Evolutionary conservation across 2,329 filamentous ascomycete genomes (phyloP).

Genomic region (Sarocladiaceae sp.): DNA sequence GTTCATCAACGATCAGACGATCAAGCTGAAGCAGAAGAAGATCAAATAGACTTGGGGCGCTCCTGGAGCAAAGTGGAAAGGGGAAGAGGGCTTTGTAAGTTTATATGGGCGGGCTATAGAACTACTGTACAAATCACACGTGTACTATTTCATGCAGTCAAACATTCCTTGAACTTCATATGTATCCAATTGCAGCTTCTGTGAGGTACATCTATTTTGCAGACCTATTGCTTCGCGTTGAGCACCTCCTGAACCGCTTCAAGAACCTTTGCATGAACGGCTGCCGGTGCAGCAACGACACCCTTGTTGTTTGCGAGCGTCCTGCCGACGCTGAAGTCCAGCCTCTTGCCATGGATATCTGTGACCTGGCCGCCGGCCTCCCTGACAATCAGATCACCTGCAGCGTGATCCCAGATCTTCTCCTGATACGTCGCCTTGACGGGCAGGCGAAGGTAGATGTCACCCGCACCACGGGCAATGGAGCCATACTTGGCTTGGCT

Average conservation of each 20-base stretch:
- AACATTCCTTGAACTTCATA: too few species aligned
- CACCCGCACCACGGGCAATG: conserved; percentile 88
- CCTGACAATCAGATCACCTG: conserved; percentile 87
- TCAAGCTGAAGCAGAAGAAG: conserved; percentile 98
- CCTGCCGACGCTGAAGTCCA: conserved; percentile 84
- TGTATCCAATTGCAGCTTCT: too few species aligned
- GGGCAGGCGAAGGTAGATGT: conserved; percentile 89
- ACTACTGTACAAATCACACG: conserved; percentile 4
- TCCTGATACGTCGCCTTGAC: conserved; percentile 86
- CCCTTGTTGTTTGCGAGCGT: conserved; percentile 90
- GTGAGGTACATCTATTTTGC: too few species aligned
- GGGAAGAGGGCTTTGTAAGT: neutral
- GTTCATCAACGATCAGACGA: conserved; percentile 95
- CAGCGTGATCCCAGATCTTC: conserved; percentile 99
- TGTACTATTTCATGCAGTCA: conserved; percentile 10
- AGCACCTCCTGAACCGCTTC: conserved; percentile 79
- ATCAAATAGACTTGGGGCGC: conserved; percentile 62
- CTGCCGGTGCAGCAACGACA: conserved; percentile 79
- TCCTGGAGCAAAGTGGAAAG: neutral
- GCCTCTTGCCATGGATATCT: conserved; percentile 76
- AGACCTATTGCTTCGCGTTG: conserved; percentile 26
- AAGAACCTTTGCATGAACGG: conserved; percentile 72
- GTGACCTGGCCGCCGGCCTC: conserved; percentile 92
- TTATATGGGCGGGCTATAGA: conserved; percentile 10
- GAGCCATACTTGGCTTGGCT: conserved; percentile 97